These are phyloP conservation scores for Aspergillus sp. DNA, from an alignment of 2,329 filamentous ascomycete species.

Conservation along the genomic window DNA sequence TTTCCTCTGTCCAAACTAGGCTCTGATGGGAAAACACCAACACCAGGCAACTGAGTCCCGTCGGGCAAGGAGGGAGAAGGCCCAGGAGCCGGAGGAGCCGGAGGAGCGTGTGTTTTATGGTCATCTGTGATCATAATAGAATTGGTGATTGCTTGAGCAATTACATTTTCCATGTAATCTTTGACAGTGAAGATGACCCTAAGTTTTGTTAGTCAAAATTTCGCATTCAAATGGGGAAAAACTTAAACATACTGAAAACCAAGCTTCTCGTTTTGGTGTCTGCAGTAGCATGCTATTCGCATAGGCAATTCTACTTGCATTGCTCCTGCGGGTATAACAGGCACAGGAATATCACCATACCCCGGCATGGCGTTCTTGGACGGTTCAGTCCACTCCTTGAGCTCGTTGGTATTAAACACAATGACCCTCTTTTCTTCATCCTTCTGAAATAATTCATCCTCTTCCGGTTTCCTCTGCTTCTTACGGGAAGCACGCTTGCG, in stretches of 20 bases:
- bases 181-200: slow-evolving; percentile 91
- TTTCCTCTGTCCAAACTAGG: slow-evolving; percentile 26
- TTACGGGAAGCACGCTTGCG: slow-evolving; percentile 86
- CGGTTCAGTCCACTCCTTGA: slow-evolving; percentile 74
- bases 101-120: slow-evolving; percentile 74
- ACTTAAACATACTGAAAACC: slow-evolving; percentile 60
- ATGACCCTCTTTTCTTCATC: slow-evolving; percentile 78
- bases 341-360: slow-evolving; percentile 28
- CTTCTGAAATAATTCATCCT: slow-evolving; percentile 80
- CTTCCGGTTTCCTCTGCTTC: slow-evolving; percentile 87
- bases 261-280: slow-evolving; percentile 88
- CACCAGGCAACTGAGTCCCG: slow-evolving; percentile 37
- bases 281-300: slow-evolving; percentile 95
- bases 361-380: slow-evolving; percentile 50
- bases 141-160: slow-evolving; percentile 79
- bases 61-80: slow-evolving; percentile 32
- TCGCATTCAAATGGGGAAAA: neutral
- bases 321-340: slow-evolving; percentile 48
- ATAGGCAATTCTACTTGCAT: slow-evolving; percentile 82
- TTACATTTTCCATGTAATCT: slow-evolving; percentile 67
- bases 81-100: slow-evolving; percentile 28
- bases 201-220: slow-evolving; percentile 14
- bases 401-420: slow-evolving; percentile 84
- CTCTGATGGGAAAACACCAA: slow-evolving; percentile 39
- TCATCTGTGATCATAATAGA: slow-evolving; percentile 98